Evolutionary conservation across 495 filamentous ascomycete species (phyloP), one percentile per base, ranked within the genome.

Genomic region (Saxophila tyrrhenica): DNA sequence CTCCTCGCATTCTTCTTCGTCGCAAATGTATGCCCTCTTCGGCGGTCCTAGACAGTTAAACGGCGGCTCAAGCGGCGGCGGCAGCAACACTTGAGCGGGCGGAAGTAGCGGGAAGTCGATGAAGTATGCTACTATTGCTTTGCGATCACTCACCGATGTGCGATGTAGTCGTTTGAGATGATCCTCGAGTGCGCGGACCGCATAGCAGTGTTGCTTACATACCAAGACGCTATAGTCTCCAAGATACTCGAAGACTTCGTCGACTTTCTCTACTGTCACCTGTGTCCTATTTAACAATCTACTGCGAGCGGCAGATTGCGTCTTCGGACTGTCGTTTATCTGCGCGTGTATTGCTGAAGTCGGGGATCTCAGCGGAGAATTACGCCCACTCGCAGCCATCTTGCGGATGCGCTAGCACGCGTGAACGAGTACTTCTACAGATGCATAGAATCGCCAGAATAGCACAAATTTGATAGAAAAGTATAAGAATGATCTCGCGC

Each of bases 211-310:
- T n/a, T 17, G 3, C 15, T 17, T 39, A 22, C 25, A 50, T 11
- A 50, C 24, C 19, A 50, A 50, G 48, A 50, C 25, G 3, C 48
- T 19, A 25, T 50, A 50, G 10, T 20, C 48, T 39, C 20, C 10
- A 11, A 24, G n/a, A 39, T 50, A 50, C 16, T 50, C 25, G 3
- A 50, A 39, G 9, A 50, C 19, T 22, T 22, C 7, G 15, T 16
- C 23, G 3, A 23, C 48, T 5, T 50, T 35, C 11, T 35, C 29
- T 19, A 25, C 24, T 50, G 25, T 50, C 3, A 50, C 24, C 19
- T 38, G 20, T 29, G 24, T 48, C 45, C 10, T 16, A 23, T 48
- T 48, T 24, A 13, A 7, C 13, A 35, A 7, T 7, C 13, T 35
- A 35, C 29, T 35, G 13, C 13, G 13, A 35, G 29, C 29, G 5